These are phyloP conservation scores for Beauveria sp. DNA, from an alignment of 2,329 filamentous ascomycete species.

Conservation along the genomic window DNA sequence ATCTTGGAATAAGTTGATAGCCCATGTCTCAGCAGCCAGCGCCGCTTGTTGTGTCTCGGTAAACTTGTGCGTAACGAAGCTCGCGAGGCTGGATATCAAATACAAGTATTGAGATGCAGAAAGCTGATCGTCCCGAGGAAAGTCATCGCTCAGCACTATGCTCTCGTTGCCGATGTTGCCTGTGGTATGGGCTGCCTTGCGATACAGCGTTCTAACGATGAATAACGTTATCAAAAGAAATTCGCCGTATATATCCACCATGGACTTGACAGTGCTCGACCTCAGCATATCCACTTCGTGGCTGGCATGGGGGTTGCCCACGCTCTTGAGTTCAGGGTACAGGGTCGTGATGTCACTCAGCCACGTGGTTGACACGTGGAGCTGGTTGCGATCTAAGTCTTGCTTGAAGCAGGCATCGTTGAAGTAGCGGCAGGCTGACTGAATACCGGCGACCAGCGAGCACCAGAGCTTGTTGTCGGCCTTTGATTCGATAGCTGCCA, in stretches of 20 bases:
- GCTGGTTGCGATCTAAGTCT: constrained; percentile 16
- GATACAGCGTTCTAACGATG: constrained; percentile 33
- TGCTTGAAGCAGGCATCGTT: constrained; percentile 31
- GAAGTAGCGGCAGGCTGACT: constrained; percentile 28
- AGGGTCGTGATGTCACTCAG: constrained; percentile 17
- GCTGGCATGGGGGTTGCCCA: constrained; percentile 10
- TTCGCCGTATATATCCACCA: constrained; percentile 17
- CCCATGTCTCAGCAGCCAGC: constrained; percentile 25
- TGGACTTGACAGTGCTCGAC: constrained; percentile 15
- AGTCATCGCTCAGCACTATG: constrained; percentile 24
- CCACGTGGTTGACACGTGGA: constrained; percentile 19
- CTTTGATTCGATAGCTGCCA: constrained; percentile 26
- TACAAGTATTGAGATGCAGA: constrained; percentile 29
- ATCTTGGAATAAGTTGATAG: constrained; percentile 30
- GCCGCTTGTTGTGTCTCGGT: constrained; percentile 28
- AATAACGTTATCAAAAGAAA: constrained; percentile 33
- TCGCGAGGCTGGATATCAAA: constrained; percentile 27
- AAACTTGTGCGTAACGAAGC: constrained; percentile 29
- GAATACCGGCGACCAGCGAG: constrained; percentile 29
- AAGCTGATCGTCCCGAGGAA: constrained; percentile 19
- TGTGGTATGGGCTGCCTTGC: constrained; percentile 26
- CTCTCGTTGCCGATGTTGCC: constrained; percentile 16
- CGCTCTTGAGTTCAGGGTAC: constrained; percentile 22
- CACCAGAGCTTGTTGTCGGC: constrained; percentile 28
- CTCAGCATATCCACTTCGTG: constrained; percentile 1